A percentile compares a stretch with the other conserved stretches of the same genome.
Conservation (phyloP, 208 protist genomes). For the Acanthamoeba triangularis region DNA sequence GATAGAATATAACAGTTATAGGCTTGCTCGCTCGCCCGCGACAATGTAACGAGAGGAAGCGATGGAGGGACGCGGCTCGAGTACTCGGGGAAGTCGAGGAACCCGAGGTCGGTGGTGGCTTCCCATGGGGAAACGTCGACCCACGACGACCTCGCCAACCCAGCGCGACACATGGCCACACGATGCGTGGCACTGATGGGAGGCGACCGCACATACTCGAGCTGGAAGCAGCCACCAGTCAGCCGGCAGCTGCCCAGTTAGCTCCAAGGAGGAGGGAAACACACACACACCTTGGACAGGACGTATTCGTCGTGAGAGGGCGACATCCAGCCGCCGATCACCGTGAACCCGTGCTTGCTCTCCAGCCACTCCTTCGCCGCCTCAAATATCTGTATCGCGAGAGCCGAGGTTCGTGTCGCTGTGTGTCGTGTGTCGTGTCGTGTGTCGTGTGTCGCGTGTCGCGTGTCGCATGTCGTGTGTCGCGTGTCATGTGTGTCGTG, state of each 20-base stretch:
- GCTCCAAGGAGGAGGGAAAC: no score
- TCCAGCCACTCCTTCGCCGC: slow-evolving; percentile 40
- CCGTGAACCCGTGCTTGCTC: not conserved
- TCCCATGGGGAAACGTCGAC: not conserved
- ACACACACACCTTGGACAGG: not conserved
- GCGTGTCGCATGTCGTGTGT: no score
- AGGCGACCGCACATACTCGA: not conserved
- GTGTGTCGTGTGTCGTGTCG: not conserved
- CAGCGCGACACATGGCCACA: not conserved
- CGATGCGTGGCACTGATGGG: not conserved
- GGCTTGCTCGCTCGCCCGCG: not conserved
- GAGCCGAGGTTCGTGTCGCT: no score
- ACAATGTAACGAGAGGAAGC: no score
- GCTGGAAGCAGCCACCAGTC: not conserved
- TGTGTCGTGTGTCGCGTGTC: not conserved
- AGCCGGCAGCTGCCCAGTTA: no score
- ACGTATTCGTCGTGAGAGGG: slow-evolving; percentile 44
- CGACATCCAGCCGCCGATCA: slow-evolving; percentile 37
- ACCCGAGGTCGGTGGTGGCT: not conserved
- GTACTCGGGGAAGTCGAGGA: slow-evolving; percentile 21
- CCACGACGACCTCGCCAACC: not conserved
- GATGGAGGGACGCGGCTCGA: not conserved
- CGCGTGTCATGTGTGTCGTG: no score
- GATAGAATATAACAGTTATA: not conserved
- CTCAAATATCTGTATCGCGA: slow-evolving; percentile 46